Evolutionary conservation across 2,329 filamentous ascomycete genomes (phyloP), one percentile per base, ranked within the genome.

Genomic region (Fonsecaea pugnacius): DNA sequence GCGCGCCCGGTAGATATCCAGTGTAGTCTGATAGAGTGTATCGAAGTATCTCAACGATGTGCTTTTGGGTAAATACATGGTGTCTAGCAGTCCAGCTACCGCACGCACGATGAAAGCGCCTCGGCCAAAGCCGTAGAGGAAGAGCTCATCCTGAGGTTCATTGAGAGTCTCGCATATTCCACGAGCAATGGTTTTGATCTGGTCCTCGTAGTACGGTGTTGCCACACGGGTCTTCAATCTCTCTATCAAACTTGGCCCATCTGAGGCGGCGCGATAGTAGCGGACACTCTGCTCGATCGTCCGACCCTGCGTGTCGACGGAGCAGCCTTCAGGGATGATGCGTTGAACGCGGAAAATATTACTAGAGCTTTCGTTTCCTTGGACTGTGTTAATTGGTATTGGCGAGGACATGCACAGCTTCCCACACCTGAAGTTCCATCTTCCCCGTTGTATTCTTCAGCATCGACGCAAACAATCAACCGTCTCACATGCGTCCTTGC

Each of bases 41-140:
- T 65, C 67, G 54, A 75, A 77, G 12, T 72, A 60, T 40, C 67
- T 62, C 50, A 76, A 21, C 16, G 70, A 72, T 21, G 60, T 53
- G 16, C 56, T 48, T 57, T 63, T 68, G 12, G 69, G 67, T 21
- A 70, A 24, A 48, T 73, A 72, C 67, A 76, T 72, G 33, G 75
- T 70, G 64, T 78, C 74, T 3, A 80, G 72, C 33, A 80, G 69
- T 5, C 76, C 76, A 18, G 77, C 74, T 1, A 80, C 77, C 5
- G 76, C 76, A 2, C 78, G 72, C 4, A 77, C 75, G 5, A 79
- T 74, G 70, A 73, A 79, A 1, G 77, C 77, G 16, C 78, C 78
- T 50, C 77, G 73, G 35, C 76, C 76, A 64, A 77, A 77, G 9
- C 77, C 78, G 46, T 75, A 79, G 7, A 80, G 65, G 70, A 75